phyloP scores from a whole-genome alignment of 2,329 filamentous ascomycete species.

The Talaromyces rugulosus region DNA sequence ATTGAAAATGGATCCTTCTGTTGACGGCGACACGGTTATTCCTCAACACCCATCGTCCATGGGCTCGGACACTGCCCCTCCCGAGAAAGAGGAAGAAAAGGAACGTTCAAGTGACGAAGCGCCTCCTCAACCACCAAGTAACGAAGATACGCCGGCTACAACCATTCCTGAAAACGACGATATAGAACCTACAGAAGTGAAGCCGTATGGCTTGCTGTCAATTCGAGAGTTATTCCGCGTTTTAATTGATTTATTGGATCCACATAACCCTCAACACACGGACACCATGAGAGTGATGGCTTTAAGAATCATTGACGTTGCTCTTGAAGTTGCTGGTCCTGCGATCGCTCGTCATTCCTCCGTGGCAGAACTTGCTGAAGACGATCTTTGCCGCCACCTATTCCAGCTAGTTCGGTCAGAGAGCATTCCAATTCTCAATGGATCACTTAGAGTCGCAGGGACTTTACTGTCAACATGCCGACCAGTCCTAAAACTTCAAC shows the following conservation, averaged over 20 bases:
- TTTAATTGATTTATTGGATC: conserved; percentile 87
- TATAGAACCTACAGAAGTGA: conserved; percentile 53
- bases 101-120: conserved; percentile 30
- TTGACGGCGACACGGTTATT: conserved; percentile 60
- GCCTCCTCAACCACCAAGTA: conserved; percentile 28
- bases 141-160: conserved; percentile 28
- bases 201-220: conserved; percentile 88
- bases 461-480: conserved; percentile 89
- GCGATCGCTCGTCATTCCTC: conserved; percentile 91
- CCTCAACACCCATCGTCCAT: conserved; percentile 45
- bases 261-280: conserved; percentile 86
- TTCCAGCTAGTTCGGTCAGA: conserved; percentile 96
- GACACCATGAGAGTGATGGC: conserved; percentile 98
- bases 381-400: conserved; percentile 86
- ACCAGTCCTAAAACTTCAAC: conserved; percentile 86
- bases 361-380: conserved; percentile 80
- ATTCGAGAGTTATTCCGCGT: conserved; percentile 93
- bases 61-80: conserved; percentile 32
- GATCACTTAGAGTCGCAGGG: conserved; percentile 85
- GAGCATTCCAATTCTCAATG: conserved; percentile 90
- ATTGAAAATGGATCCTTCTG: conserved; percentile 78
- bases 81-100: conserved; percentile 21
- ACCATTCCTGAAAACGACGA: conserved; percentile 40
- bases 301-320: conserved; percentile 92
- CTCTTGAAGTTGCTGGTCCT: conserved; percentile 89